Evolutionary conservation across 352 stramenopile genomes (phyloP).

Genomic region (Globisporangium parvum): DNA sequence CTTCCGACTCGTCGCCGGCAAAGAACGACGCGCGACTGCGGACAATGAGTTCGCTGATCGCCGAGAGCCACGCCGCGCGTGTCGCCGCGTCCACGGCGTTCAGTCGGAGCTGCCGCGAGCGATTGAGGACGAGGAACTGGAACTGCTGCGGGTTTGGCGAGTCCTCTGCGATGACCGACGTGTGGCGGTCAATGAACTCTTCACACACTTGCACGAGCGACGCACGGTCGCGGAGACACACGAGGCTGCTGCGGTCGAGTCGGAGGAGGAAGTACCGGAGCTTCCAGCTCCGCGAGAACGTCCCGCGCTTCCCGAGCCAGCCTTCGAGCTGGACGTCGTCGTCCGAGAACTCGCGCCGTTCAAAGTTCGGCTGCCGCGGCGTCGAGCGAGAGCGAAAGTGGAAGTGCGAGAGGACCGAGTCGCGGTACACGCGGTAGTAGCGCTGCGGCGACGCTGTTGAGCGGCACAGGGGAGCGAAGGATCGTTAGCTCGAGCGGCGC

Average conservation of each 20-base stretch:
- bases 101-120: conserved; percentile 53
- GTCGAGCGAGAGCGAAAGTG: conserved; percentile 35
- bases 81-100: conserved; percentile 63
- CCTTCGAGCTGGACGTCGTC: conserved; percentile 71
- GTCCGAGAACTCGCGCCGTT: conserved; percentile 56
- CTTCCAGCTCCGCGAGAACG: conserved; percentile 78
- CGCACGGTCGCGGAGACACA: conserved; percentile 67
- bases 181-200: conserved; percentile 70
- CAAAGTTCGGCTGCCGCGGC: conserved; percentile 34
- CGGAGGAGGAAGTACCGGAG: conserved; percentile 78
- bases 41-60: conserved; percentile 79
- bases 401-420: conserved; percentile 62
- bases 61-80: conserved; percentile 60
- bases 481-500: not conserved
- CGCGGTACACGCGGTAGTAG: conserved; percentile 68
- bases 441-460: conserved; percentile 12
- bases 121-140: conserved; percentile 78
- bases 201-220: conserved; percentile 70
- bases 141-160: conserved; percentile 62
- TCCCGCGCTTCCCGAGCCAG: conserved; percentile 63
- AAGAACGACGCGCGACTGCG: conserved; percentile 70
- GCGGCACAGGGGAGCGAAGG: not conserved
- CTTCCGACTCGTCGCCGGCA: conserved; percentile 66
- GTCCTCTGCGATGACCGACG: conserved; percentile 59
- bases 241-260: conserved; percentile 58